These are phyloP conservation scores for Boletellus ananas DNA, from an alignment of 768 basidiomycete genomes.

Conservation along the genomic window DNA sequence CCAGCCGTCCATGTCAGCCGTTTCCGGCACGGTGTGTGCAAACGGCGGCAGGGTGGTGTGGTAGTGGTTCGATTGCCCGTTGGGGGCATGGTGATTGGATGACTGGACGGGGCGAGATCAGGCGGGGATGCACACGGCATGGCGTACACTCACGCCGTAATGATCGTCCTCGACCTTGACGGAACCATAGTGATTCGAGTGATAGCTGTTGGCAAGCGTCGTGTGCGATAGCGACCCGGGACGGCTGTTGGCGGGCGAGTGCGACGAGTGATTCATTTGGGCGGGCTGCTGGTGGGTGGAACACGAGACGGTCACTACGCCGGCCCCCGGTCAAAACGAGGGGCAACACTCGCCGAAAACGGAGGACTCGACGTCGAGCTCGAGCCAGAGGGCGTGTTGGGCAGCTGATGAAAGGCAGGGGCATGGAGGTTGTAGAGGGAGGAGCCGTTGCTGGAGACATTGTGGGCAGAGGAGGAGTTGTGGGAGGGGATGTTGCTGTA, in stretches of 20 bases:
- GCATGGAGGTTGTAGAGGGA: constrained; percentile 52
- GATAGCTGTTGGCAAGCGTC: constrained; percentile 39
- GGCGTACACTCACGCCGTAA: constrained; percentile 43
- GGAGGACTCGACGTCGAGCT: constrained; percentile 73
- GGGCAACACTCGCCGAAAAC: constrained; percentile 81
- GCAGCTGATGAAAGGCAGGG: constrained; percentile 57
- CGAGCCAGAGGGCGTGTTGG: constrained; percentile 68
- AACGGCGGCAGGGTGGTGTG: constrained; percentile 45
- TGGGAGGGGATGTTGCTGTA: constrained; percentile 43
- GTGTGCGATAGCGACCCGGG: constrained; percentile 40
- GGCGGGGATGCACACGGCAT: background rate
- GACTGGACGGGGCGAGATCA: constrained; percentile 14
- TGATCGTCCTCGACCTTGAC: constrained; percentile 71
- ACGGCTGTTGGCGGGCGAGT: constrained; percentile 48
- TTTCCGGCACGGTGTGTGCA: constrained; percentile 37
- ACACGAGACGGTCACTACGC: constrained; percentile 45
- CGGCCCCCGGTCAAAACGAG: constrained; percentile 30
- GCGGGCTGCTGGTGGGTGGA: constrained; percentile 55
- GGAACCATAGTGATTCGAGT: constrained; percentile 45
- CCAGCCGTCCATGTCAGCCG: constrained; percentile 55
- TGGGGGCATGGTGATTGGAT: constrained; percentile 34
- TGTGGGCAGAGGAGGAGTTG: constrained; percentile 38
- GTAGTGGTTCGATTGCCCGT: constrained; percentile 38
- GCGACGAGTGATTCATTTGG: constrained; percentile 58
- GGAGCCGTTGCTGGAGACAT: constrained; percentile 35